Base-by-base conservation (phyloP, 2,329 filamentous ascomycete species). In the Calonectria pteridis region DNA sequence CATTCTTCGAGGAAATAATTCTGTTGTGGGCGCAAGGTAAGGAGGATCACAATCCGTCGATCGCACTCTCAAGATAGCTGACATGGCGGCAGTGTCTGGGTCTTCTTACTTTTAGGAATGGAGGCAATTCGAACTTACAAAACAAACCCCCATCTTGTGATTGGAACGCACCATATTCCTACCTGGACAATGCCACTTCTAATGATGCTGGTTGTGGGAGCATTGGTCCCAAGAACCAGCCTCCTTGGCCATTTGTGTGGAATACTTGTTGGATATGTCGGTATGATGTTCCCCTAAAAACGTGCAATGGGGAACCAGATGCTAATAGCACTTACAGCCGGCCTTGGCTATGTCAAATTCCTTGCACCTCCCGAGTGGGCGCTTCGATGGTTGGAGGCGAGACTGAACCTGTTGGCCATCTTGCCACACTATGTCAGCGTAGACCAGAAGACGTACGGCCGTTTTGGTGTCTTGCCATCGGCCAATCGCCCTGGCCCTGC, bases 381-480 rank as follows among this genome's bases (percentile, higher is more conserved):
- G 33, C 88, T 98, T 70, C 91, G 95, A 77, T 98, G 94, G 92
- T 89, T 98, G 69, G 97, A 99, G 85, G 91, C 91, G 23, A 97
- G 96, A 83, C 86, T 98, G 73, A 97, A 98, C 81, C 88, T 98
- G 13, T 88, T 98, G 28, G 94, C 92, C 26, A 90, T 95, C 73
- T 86, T 98, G 31, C 96, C 96, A 55, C 95, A 98, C 85, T 98
- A 98, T 81, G 94, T 98, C 62, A 97, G 94, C 71, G 93, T 98
- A 20, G 96, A 98, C 81, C 96, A 98, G 85, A 98, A 98, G 89
- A 98, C 95, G 7, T 98, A 96, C 81, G 96, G 96, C 10, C 90
- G 96, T 67, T 98, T 98, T 80, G 96, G 96, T 2, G 94, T 98
- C 18, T 87, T 98, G 71, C 96, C 96, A 3, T 89, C 91, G 1